These are phyloP conservation scores for Cercophora scortea DNA, from an alignment of 495 filamentous ascomycete species.

Conservation along the genomic window DNA sequence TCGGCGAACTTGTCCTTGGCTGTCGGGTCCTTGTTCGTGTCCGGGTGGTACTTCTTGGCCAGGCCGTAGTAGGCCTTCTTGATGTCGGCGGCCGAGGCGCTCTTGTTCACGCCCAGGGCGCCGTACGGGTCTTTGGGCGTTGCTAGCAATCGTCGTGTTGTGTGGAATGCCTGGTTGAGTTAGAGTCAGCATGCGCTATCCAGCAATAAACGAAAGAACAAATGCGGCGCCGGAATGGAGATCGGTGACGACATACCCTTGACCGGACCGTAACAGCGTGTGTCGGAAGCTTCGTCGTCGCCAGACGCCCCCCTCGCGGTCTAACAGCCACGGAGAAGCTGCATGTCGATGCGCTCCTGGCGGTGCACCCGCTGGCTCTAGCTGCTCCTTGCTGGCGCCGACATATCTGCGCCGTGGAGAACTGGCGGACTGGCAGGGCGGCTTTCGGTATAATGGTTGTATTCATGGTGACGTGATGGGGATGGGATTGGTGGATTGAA, in stretches of 20 bases:
- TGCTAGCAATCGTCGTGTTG: slow-evolving; percentile 52
- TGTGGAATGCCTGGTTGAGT: slow-evolving; percentile 61
- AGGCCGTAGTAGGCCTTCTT: slow-evolving; percentile 98
- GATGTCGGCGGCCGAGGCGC: slow-evolving; percentile 75
- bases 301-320: neutral
- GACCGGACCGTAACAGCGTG: too few species aligned
- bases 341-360: neutral
- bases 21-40: slow-evolving; percentile 87
- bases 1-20: slow-evolving; percentile 94
- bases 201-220: neutral
- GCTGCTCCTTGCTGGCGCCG: slow-evolving; percentile 33
- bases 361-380: slow-evolving; percentile 12
- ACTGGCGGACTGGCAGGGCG: slow-evolving; percentile 38
- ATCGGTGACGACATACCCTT: neutral
- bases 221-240: too few species aligned
- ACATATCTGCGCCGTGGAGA: slow-evolving; percentile 41
- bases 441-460: slow-evolving; percentile 44
- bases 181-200: neutral
- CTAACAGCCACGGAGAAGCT: slow-evolving; percentile 12
- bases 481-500: neutral
- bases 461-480: slow-evolving; percentile 32
- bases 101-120: slow-evolving; percentile 73
- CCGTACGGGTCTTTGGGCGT: slow-evolving; percentile 74
- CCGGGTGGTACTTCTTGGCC: slow-evolving; percentile 97
- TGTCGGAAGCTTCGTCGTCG: too few species aligned